Conservation (phyloP, 176 grass and related monocot species). For the Puccinellia tenuiflora region DNA sequence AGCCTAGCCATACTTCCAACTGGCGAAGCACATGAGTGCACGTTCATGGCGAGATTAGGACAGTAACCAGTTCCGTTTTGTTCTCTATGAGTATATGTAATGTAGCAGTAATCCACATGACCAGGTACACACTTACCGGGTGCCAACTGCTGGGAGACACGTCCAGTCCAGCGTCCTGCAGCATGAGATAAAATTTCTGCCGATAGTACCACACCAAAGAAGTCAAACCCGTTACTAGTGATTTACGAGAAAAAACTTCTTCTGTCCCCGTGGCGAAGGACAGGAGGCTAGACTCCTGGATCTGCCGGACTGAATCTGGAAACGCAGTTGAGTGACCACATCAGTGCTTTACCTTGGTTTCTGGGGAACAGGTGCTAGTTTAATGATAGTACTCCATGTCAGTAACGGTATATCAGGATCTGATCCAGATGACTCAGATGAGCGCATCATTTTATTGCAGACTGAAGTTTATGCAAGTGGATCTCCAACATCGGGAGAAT, state of each 20-base stretch:
- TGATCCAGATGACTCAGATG: no score
- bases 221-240: background rate
- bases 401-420: background rate
- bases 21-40: slow-evolving; percentile 2
- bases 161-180: background rate
- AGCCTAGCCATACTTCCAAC: background rate
- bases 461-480: background rate
- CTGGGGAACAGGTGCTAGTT: background rate
- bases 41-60: background rate
- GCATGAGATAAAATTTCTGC: background rate
- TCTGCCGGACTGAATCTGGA: slow-evolving; percentile 17
- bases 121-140: background rate
- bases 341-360: slow-evolving; percentile 12
- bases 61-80: slow-evolving; percentile 7
- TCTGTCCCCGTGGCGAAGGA: background rate
- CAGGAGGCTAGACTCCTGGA: slow-evolving; percentile 28
- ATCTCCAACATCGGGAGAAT: slow-evolving; percentile 22
- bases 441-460: background rate
- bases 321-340: background rate
- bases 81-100: background rate
- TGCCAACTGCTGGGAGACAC: slow-evolving; percentile 5
- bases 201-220: background rate
- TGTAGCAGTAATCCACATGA: background rate
- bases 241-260: background rate
- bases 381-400: background rate